Percentiles rank a stretch among this genome's conserved stretches.
Conservation (phyloP, 78 protist genomes). For the Goniomonas avonlea region DNA sequence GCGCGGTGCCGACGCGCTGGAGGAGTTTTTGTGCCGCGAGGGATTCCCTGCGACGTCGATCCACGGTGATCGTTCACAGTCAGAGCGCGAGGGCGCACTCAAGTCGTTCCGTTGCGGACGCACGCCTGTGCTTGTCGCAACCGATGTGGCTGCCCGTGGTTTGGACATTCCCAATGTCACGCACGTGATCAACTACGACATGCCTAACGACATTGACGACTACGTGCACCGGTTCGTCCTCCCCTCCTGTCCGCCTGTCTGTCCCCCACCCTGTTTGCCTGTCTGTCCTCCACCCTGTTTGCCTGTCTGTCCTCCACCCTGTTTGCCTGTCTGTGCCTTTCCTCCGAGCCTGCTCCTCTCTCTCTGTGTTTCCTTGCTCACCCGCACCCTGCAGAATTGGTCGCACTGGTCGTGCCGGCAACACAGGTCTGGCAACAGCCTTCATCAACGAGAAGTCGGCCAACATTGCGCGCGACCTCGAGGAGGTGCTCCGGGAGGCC, state of each 20-base stretch:
- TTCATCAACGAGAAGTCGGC: no score
- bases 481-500: not conserved
- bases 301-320: no score
- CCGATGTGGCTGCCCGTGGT: constrained; percentile 93
- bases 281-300: no score
- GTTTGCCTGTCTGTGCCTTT: no score
- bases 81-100: constrained; percentile 82
- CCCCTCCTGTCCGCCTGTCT: no score
- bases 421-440: not conserved
- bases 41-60: constrained; percentile 57
- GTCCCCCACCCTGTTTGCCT: no score
- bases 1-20: constrained; percentile 79
- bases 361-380: no score
- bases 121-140: constrained; percentile 77
- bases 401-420: constrained; percentile 30
- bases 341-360: no score
- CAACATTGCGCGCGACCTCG: no score
- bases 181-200: constrained; percentile 40
- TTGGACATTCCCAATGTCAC: constrained; percentile 66
- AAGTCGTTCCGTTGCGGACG: constrained; percentile 48
- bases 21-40: constrained; percentile 58
- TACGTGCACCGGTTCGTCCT: constrained; percentile 34
- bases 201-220: constrained; percentile 20
- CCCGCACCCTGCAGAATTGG: no score
- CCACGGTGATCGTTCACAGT: constrained; percentile 97